Evolutionary conservation across 805 yeast species (phyloP), one percentile per base, ranked within the genome.

Genomic region (Wickerhamomyces rabaulensis): DNA sequence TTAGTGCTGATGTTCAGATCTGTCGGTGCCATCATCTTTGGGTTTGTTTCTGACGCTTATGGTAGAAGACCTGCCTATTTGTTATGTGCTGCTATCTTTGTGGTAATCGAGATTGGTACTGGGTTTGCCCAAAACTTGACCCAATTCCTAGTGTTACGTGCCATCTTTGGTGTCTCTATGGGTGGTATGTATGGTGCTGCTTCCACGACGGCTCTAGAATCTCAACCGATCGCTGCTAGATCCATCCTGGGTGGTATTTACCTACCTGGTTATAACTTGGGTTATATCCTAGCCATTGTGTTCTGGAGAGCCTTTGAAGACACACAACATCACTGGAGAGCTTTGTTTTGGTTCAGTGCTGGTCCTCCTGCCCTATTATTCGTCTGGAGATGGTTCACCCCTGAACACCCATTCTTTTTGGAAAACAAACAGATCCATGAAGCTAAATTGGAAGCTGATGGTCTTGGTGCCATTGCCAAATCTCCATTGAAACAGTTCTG

Each of bases 331-430:
- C 74, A 77, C 7, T 84, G 92, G 92, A 71, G 88, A 57, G 74
- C 87, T 1, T 66, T 83, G 39, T 84, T 80, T 64, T 84, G 90
- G 90, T 83, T 85, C 58, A 74, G 80, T 25, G 76, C 88, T n/a
- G 82, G 82, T 29, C 78, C 83, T 9, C 83, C 87, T 2, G 73
- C 78, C 12, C 56, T 83, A 16, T 68, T 84, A 43, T 73, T 82
- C 40, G 48, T 68, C 22, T 82, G 84, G 82, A 73, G 90, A 63
- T 52, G 71, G 49, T 62, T 67, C 38, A 68, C 76, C 41, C 86
- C 86, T 3, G 90, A 84, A 63, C 78, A 87, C 8, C 77, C 75
- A 39, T 69, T 74, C 13, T 82, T 73, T 58, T 51, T 66, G 9
- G 67, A 63, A 39, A 66, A 65, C 43, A 60, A 65, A 42, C 42